Evolutionary conservation across 2,329 filamentous ascomycete species (phyloP).

Genomic region (Colletotrichum neosansevieriae): DNA sequence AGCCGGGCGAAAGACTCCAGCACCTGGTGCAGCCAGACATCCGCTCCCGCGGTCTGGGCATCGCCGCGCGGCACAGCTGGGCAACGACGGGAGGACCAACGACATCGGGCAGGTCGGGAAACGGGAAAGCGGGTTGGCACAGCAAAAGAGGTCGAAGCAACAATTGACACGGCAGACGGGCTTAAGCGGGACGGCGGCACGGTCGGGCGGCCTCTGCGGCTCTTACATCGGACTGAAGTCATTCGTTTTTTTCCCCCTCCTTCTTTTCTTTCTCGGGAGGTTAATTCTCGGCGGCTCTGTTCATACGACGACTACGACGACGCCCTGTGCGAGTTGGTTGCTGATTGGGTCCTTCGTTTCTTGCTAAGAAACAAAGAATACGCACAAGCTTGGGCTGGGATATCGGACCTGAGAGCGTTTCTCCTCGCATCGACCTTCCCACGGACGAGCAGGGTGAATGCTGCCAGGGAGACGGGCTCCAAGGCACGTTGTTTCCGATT

Average conservation of each 20-base stretch:
- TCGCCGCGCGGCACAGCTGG: slow-evolving; percentile 21
- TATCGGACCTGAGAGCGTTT: slow-evolving; percentile 15
- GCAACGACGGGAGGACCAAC: not conserved
- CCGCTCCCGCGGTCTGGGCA: slow-evolving; percentile 27
- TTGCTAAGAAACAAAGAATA: not conserved
- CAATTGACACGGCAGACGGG: slow-evolving; percentile 9
- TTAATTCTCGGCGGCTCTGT: slow-evolving; percentile 19
- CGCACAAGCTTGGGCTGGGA: not conserved
- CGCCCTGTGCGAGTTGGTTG: no score
- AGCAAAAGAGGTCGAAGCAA: slow-evolving; percentile 5
- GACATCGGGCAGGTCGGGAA: no score
- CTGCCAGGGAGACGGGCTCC: not conserved
- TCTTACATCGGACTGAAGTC: slow-evolving; percentile 20
- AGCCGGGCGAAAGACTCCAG: slow-evolving; percentile 24
- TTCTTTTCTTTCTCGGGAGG: not conserved
- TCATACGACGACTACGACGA: no score
- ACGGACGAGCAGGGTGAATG: slow-evolving; percentile 24
- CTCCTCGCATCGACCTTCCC: slow-evolving; percentile 24
- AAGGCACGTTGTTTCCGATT: slow-evolving; percentile 27
- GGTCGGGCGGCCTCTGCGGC: slow-evolving; percentile 30
- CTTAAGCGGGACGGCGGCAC: slow-evolving; percentile 36
- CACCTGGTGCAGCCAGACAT: not conserved
- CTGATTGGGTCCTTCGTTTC: not conserved
- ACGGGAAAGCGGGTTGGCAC: not conserved
- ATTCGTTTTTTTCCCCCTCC: not conserved